Percentiles rank a stretch among this genome's conserved stretches.
Evolutionary conservation across 139 green algal genomes (phyloP).

Genomic region (Chlorella sorokiniana): DNA sequence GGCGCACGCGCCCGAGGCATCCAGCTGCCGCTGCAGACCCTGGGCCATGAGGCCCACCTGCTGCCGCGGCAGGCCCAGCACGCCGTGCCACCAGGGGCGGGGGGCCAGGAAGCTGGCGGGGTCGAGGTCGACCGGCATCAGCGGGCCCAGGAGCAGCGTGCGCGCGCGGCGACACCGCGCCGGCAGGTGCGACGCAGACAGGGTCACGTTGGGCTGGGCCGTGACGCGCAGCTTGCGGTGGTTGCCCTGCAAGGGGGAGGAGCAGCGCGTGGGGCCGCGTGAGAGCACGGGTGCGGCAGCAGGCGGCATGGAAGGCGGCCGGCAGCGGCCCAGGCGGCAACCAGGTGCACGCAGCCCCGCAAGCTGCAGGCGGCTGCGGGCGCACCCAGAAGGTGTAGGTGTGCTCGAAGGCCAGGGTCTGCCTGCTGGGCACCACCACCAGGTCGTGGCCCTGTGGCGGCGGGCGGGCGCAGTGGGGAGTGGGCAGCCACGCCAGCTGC

Average conservation of each 20-base stretch:
- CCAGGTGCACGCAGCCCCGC: neutral
- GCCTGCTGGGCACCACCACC: constrained; percentile 55
- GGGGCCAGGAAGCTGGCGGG: constrained; percentile 58
- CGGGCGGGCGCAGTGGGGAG: neutral
- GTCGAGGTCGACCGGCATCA: constrained; percentile 75
- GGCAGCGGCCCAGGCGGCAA: neutral
- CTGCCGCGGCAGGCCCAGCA: constrained; percentile 30
- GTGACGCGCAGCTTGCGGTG: constrained; percentile 71
- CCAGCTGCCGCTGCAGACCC: constrained; percentile 72
- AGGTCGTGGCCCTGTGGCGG: constrained; percentile 67
- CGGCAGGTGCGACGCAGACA: constrained; percentile 68
- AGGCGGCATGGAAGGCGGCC: neutral
- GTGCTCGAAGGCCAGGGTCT: constrained; percentile 84
- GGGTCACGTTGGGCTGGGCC: constrained; percentile 70
- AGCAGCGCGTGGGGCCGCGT: no score
- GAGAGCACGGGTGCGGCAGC: neutral
- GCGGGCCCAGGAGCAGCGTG: constrained; percentile 71
- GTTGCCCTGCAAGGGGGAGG: constrained; percentile 52
- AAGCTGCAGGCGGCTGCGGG: neutral
- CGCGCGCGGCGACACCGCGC: constrained; percentile 62
- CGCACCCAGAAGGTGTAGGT: constrained; percentile 83
- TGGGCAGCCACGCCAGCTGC: neutral
- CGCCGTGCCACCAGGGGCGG: constrained; percentile 19
- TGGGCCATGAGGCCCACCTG: constrained; percentile 64
- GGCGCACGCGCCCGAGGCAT: constrained; percentile 46